Evolutionary conservation across 176 grass and related monocot species (phyloP), one percentile per base, ranked within the genome.

Genomic region (Oryza meyeriana): DNA sequence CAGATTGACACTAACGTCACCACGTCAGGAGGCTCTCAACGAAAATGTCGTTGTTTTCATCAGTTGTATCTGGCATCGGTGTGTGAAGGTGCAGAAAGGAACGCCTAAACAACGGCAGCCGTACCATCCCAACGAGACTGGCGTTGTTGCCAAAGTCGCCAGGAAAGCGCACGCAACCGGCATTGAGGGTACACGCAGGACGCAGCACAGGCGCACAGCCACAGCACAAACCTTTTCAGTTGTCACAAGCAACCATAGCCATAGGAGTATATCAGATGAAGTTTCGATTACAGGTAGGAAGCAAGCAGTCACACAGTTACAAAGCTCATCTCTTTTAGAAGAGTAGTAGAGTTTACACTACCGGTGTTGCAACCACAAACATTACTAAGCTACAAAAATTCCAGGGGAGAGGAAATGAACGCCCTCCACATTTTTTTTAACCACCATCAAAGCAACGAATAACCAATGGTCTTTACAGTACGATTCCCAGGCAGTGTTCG

Each of bases 311-410:
- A 69, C 48, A 74, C 24, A 62, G 9, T 42, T 75, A 18, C 17
- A 5, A 11, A 47, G 12, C 63, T 73, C 58, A 48, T 40, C 31
- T 33, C 26, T 61, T 12, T 20, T 3, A n/a, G n/a, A n/a, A 31
- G 66, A 32, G 20, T 25, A 79, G 34, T 28, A 66, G 66, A 66
- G 66, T 67, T 76, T 29, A 86, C 44, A 78, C n/a, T n/a, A n/a
- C n/a, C n/a, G 10, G 34, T 67, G 65, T 41, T 77, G 30, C 20
- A 65, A 66, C 17, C 76, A 28, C 64, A 73, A 42, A 66, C 66
- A 62, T 1, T 31, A 61, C 36, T 86, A 86, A 61, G 74, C 88
- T 86, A 83, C 79, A 61, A 83, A 89, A 89, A 73, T 77, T 66
- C 59, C 12, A 2, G 29, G 48, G 38, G 33, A 24, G 11, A 35